Evolutionary conservation across 1,284 basidiomycete species (phyloP).

Genomic region (Cryptococcus deneoformans): DNA sequence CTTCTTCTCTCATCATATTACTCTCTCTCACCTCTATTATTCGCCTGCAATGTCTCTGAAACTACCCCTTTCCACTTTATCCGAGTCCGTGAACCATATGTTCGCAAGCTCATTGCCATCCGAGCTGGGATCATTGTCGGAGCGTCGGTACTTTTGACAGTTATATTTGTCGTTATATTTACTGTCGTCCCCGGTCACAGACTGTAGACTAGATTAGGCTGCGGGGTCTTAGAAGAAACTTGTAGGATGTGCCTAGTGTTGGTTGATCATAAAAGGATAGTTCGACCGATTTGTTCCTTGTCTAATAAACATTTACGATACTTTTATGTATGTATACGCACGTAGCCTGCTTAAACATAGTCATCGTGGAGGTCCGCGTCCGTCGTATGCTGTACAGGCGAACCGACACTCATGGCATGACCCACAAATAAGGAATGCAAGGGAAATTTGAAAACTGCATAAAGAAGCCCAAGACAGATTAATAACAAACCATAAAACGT

Average conservation of each 20-base stretch:
- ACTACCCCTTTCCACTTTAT: slow-evolving; percentile 85
- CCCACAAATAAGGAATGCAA: background rate
- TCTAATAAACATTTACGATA: too few species aligned
- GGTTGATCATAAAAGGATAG: too few species aligned
- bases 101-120: slow-evolving; percentile 80
- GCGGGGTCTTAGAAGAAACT: too few species aligned
- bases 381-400: too few species aligned
- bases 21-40: slow-evolving; percentile 82
- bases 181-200: slow-evolving; percentile 42
- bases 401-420: too few species aligned
- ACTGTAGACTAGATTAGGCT: slow-evolving; percentile 12
- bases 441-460: background rate
- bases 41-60: slow-evolving; percentile 48
- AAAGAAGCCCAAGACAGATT: background rate
- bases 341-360: too few species aligned
- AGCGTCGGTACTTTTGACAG: slow-evolving; percentile 34
- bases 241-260: too few species aligned
- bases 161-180: slow-evolving; percentile 44
- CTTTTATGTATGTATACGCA: too few species aligned
- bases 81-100: slow-evolving; percentile 84
- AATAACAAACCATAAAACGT: background rate
- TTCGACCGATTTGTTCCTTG: too few species aligned
- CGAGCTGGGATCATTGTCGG: slow-evolving; percentile 75
- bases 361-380: too few species aligned
- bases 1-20: slow-evolving; percentile 93